These are phyloP conservation scores for Monilinia polystroma DNA, from an alignment of 2,329 filamentous ascomycete genomes.

Conservation along the genomic window DNA sequence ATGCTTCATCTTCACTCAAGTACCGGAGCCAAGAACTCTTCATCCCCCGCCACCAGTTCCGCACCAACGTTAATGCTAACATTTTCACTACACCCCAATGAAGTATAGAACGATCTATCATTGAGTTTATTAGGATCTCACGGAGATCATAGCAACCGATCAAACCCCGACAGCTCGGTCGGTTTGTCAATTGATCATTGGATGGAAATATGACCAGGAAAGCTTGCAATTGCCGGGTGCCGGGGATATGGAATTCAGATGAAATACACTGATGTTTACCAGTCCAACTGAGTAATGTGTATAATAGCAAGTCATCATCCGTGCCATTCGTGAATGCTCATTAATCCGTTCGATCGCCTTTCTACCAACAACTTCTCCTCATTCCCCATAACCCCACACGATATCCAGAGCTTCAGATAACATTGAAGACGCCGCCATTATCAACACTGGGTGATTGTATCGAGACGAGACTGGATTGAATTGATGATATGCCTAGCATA, in stretches of 20 bases:
- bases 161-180: not conserved
- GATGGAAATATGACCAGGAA: conserved; percentile 3
- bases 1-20: not conserved
- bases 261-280: not conserved
- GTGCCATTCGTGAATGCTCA: not conserved
- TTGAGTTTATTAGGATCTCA: not conserved
- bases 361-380: not conserved
- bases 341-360: not conserved
- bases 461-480: not conserved
- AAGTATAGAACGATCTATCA: not conserved
- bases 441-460: not conserved
- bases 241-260: not conserved
- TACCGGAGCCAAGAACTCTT: not conserved
- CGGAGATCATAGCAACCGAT: not conserved
- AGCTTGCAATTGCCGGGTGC: conserved; percentile 1
- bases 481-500: conserved; percentile 4
- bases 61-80: not conserved
- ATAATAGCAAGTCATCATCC: not conserved
- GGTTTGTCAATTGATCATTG: conserved; percentile 7
- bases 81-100: not conserved
- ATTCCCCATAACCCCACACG: not conserved
- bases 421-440: not conserved
- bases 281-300: not conserved
- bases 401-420: not conserved
- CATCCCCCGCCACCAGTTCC: not conserved